Evolutionary conservation across 257 asterid genomes (phyloP).

Genomic region (Cordia subcordata): DNA sequence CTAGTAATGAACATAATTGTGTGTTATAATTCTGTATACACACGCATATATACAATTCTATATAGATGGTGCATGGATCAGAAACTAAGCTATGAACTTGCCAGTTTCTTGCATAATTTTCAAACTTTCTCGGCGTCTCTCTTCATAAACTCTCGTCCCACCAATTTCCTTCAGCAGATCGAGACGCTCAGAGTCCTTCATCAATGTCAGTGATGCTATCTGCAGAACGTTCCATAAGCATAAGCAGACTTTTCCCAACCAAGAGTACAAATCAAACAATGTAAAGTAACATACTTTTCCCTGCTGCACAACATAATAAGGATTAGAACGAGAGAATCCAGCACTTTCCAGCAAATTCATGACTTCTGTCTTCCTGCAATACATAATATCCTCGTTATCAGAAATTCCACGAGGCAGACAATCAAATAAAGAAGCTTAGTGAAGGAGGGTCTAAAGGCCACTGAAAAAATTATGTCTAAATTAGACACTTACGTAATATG

Average conservation of each 20-base stretch:
- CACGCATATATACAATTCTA: neutral
- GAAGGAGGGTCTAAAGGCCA: slow-evolving; percentile 5
- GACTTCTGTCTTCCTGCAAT: slow-evolving; percentile 94
- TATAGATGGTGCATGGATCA: neutral
- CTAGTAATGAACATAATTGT: neutral
- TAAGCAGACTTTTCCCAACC: slow-evolving; percentile 10
- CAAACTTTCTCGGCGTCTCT: slow-evolving; percentile 97
- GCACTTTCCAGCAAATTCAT: slow-evolving; percentile 99
- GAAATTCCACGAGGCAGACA: slow-evolving; percentile 11
- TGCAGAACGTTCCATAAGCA: slow-evolving; percentile 34
- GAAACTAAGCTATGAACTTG: slow-evolving; percentile 21
- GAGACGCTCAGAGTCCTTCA: slow-evolving; percentile 96
- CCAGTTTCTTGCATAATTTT: slow-evolving; percentile 98
- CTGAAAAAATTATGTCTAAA: slow-evolving; percentile 7
- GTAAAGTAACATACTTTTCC: slow-evolving; percentile 56
- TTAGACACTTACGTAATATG: slow-evolving; percentile 80
- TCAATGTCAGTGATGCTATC: slow-evolving; percentile 88
- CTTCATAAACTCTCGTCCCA: slow-evolving; percentile 98
- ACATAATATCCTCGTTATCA: slow-evolving; percentile 12
- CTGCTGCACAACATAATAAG: slow-evolving; percentile 99
- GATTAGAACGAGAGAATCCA: slow-evolving; percentile 99
- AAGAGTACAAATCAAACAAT: slow-evolving; percentile 4
- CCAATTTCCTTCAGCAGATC: slow-evolving; percentile 99
- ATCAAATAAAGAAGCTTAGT: neutral
- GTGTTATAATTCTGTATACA: neutral